Conservation (phyloP, 257 asterid genomes). For the Gentiana straminea region DNA sequence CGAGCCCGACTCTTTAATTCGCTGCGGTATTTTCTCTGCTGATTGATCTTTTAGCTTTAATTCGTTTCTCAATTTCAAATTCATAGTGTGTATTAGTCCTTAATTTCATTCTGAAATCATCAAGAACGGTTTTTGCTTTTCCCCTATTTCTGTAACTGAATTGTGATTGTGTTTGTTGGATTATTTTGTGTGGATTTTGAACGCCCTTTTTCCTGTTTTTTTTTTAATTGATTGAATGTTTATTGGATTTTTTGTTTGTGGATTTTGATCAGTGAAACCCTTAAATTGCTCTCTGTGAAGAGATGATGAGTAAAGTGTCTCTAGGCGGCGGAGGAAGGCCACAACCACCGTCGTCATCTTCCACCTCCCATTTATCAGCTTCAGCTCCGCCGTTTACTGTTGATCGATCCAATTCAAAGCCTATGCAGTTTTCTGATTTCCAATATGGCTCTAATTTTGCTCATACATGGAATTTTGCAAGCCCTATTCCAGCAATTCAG, state of each 20-base stretch:
- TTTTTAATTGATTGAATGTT: background rate
- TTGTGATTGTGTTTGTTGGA: slow-evolving; percentile 3
- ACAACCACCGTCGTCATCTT: slow-evolving; percentile 38
- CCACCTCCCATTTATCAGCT: slow-evolving; percentile 77
- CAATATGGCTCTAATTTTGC: slow-evolving; percentile 30
- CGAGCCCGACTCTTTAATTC: no score
- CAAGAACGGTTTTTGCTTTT: background rate
- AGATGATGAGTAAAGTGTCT: slow-evolving; percentile 66
- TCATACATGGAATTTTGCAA: slow-evolving; percentile 43
- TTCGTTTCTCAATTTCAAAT: no score
- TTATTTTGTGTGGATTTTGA: background rate
- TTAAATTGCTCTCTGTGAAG: background rate
- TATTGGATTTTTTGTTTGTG: slow-evolving; percentile 9
- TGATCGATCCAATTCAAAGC: slow-evolving; percentile 48
- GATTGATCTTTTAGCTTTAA: no score
- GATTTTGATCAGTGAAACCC: slow-evolving; percentile 27
- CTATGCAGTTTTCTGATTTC: slow-evolving; percentile 32
- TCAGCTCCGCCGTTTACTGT: slow-evolving; percentile 96
- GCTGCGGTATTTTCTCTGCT: no score
- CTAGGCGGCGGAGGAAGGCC: slow-evolving; percentile 55
- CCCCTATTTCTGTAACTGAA: slow-evolving; percentile 2
- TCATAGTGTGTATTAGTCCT: no score
- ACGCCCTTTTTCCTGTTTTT: background rate
- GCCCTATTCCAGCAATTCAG: slow-evolving; percentile 34
- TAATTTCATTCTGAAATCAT: no score